Evolutionary conservation across 2,329 filamentous ascomycete genomes (phyloP).

Genomic region (Trichoderma aggressivum): DNA sequence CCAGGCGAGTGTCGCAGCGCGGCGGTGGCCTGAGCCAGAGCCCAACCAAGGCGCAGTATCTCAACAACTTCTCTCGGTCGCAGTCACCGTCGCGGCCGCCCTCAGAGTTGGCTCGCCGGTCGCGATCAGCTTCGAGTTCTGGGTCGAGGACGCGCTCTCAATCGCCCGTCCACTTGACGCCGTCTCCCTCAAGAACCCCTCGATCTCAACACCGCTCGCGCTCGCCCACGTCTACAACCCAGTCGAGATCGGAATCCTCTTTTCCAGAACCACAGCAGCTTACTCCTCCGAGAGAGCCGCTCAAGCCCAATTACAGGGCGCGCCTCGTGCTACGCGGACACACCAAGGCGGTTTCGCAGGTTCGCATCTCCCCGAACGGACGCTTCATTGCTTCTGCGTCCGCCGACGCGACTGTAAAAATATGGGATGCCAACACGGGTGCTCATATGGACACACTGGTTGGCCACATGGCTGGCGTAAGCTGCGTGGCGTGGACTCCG

Average conservation of each 20-base stretch:
- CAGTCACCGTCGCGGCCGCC: constrained; percentile 25
- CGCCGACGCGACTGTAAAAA: constrained; percentile 84
- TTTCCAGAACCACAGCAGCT: constrained; percentile 28
- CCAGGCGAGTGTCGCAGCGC: constrained; percentile 11
- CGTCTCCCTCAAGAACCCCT: constrained; percentile 26
- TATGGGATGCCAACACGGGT: constrained; percentile 81
- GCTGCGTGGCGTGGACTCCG: constrained; percentile 89
- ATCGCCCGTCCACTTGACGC: constrained; percentile 32
- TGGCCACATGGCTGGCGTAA: constrained; percentile 89
- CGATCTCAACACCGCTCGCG: constrained; percentile 30
- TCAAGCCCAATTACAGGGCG: constrained; percentile 63
- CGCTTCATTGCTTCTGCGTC: constrained; percentile 86
- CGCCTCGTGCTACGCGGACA: constrained; percentile 75
- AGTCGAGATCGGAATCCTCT: constrained; percentile 31
- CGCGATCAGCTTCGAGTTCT: constrained; percentile 35
- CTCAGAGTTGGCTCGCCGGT: constrained; percentile 31
- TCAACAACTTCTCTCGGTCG: constrained; percentile 11
- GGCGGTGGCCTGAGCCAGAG: constrained; percentile 24
- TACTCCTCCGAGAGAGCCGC: constrained; percentile 47
- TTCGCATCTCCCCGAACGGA: constrained; percentile 88
- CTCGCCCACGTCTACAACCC: constrained; percentile 31
- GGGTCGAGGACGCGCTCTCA: constrained; percentile 39
- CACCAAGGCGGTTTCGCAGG: constrained; percentile 72
- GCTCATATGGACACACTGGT: constrained; percentile 82
- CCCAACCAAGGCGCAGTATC: constrained; percentile 25